These are phyloP conservation scores for Lunularia cruciata DNA, from an alignment of 225 moss, liverwort and hornwort genomes.

Conservation along the genomic window DNA sequence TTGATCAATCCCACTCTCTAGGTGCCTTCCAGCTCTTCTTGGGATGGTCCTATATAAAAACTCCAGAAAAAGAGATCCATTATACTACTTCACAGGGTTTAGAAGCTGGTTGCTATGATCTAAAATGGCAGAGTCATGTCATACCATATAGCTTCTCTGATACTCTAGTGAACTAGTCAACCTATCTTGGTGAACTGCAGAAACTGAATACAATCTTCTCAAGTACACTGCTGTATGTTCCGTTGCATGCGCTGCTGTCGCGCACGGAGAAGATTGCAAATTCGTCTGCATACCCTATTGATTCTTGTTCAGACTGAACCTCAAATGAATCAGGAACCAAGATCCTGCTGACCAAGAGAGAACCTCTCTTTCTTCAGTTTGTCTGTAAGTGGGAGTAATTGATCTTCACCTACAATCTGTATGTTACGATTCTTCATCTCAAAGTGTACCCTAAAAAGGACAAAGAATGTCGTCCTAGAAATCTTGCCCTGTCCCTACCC, in stretches of 20 bases:
- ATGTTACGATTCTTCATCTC: not conserved
- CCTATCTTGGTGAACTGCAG: not conserved
- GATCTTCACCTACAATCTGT: not conserved
- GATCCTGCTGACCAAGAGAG: not conserved
- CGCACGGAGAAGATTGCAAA: not conserved
- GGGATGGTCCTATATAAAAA: not conserved
- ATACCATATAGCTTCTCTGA: not conserved
- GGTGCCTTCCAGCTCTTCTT: not conserved
- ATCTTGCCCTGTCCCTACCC: slow-evolving; percentile 17
- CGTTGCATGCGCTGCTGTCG: not conserved
- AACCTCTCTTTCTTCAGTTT: not conserved
- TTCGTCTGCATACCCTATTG: not conserved
- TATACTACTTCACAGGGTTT: not conserved
- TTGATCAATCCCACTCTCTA: not conserved
- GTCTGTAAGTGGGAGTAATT: not conserved
- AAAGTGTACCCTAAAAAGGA: slow-evolving; percentile 18
- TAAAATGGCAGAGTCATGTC: not conserved
- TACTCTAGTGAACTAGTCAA: not conserved
- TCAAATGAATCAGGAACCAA: not conserved
- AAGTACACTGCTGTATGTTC: not conserved
- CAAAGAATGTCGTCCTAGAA: slow-evolving; percentile 12
- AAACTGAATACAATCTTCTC: not conserved
- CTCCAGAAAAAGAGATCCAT: not conserved
- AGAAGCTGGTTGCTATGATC: not conserved
- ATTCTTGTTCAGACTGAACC: not conserved